These are phyloP conservation scores for Mortierella alpina DNA, from an alignment of 192 early-diverging fungal species.

Conservation along the genomic window DNA sequence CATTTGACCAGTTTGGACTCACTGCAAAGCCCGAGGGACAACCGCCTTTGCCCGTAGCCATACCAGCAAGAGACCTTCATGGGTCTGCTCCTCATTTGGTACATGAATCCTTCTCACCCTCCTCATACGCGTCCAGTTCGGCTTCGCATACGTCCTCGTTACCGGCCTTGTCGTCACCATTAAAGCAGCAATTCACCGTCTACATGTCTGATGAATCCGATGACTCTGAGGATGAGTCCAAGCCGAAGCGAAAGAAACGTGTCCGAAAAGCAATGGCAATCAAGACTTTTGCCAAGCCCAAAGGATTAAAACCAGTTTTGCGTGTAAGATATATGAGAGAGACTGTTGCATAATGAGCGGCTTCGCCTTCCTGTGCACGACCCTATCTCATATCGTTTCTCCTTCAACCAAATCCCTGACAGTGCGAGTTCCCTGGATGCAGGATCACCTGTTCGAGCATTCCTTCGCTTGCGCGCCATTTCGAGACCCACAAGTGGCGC, in stretches of 20 bases:
- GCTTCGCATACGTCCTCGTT: background rate
- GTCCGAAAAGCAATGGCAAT: background rate
- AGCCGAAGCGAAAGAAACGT: constrained; percentile 10
- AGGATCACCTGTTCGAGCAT: constrained; percentile 17
- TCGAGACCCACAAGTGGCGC: constrained; percentile 25
- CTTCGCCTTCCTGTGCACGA: no score
- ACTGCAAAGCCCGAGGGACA: no score
- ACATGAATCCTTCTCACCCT: background rate
- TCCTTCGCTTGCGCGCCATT: constrained; percentile 24
- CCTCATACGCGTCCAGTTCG: background rate
- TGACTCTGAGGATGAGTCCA: background rate
- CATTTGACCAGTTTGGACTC: no score
- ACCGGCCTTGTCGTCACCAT: background rate
- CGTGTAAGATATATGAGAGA: background rate
- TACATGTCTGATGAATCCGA: constrained; percentile 3
- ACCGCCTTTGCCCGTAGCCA: no score
- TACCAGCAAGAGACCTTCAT: no score
- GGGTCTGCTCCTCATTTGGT: no score
- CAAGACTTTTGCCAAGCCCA: constrained; percentile 19
- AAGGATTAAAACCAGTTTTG: background rate
- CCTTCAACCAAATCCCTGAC: no score
- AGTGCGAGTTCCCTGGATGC: constrained; percentile 16
- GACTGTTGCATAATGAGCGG: no score
- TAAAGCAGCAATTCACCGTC: background rate
- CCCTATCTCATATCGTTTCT: background rate